Percentiles rank a stretch among this genome's conserved stretches.
These are phyloP conservation scores for Cercophora samala DNA, from an alignment of 495 filamentous ascomycete species.

Conservation along the genomic window DNA sequence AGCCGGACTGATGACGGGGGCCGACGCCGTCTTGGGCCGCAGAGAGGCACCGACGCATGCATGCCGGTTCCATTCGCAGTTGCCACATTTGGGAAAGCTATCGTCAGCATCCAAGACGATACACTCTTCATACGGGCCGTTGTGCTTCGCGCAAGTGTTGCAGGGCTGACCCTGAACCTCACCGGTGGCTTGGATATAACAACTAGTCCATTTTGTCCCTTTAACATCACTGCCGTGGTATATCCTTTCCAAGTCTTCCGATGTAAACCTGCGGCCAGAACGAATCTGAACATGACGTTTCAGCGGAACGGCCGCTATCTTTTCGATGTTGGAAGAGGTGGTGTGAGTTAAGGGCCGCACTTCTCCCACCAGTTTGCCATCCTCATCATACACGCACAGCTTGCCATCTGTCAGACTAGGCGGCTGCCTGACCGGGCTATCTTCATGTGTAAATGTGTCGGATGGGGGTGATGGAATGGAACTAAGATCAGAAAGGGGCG, in stretches of 20 bases:
- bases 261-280: slow-evolving; percentile 24
- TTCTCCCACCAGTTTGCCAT: not conserved
- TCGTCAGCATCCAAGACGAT: slow-evolving; percentile 22
- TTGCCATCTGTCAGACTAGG: not conserved
- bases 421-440: not conserved
- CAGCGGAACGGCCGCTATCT: slow-evolving; percentile 16
- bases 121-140: slow-evolving; percentile 28
- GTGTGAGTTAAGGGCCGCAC: not conserved
- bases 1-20: no score
- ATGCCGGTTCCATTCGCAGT: slow-evolving; percentile 36
- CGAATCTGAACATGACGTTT: slow-evolving; percentile 31
- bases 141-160: slow-evolving; percentile 21
- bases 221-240: slow-evolving; percentile 28
- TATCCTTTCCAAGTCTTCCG: slow-evolving; percentile 25
- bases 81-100: slow-evolving; percentile 32
- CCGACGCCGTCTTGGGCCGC: slow-evolving; percentile 4
- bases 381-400: not conserved
- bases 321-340: not conserved
- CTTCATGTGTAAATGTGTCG: not conserved
- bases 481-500: not conserved
- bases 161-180: slow-evolving; percentile 26
- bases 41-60: slow-evolving; percentile 19
- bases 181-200: slow-evolving; percentile 34
- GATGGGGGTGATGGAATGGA: not conserved
- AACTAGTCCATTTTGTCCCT: slow-evolving; percentile 31